Percentiles rank a stretch among this genome's conserved stretches.
These are phyloP conservation scores for Rhodomyrtus psidioides DNA, from an alignment of 441 rosid species.

Conservation along the genomic window DNA sequence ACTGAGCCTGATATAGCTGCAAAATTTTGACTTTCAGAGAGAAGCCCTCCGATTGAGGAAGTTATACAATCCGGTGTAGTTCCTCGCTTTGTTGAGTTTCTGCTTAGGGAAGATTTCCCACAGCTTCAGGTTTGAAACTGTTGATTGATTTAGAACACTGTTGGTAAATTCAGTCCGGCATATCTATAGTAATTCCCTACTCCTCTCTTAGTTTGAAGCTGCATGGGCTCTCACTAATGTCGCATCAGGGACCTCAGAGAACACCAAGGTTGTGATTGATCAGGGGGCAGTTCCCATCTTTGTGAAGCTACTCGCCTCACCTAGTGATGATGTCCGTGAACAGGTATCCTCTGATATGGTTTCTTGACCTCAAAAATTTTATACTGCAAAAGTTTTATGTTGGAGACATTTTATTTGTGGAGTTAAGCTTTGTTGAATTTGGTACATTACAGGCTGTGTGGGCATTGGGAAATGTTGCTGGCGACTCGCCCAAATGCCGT, in stretches of 20 bases:
- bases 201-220: conserved; percentile 48
- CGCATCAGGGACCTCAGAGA: conserved; percentile 71
- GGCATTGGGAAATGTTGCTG: conserved; percentile 74
- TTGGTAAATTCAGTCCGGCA: not conserved
- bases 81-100: conserved; percentile 61
- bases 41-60: conserved; percentile 64
- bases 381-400: not conserved
- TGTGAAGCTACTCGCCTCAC: conserved; percentile 53
- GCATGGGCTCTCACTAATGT: conserved; percentile 75
- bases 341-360: conserved; percentile 32
- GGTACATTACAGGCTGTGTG: conserved; percentile 43
- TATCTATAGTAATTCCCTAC: not conserved
- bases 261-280: conserved; percentile 61
- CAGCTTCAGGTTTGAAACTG: conserved; percentile 49
- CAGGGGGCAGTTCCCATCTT: conserved; percentile 58
- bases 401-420: not conserved
- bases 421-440: not conserved
- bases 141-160: not conserved
- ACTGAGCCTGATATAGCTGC: not conserved
- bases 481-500: conserved; percentile 64
- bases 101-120: conserved; percentile 51
- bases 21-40: conserved; percentile 22
- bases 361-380: not conserved
- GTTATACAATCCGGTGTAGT: conserved; percentile 59
- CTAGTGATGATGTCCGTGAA: conserved; percentile 63